Evolutionary conservation across 2,329 filamentous ascomycete genomes (phyloP), one percentile per base, ranked within the genome.

Genomic region (Talaromyces sp.): DNA sequence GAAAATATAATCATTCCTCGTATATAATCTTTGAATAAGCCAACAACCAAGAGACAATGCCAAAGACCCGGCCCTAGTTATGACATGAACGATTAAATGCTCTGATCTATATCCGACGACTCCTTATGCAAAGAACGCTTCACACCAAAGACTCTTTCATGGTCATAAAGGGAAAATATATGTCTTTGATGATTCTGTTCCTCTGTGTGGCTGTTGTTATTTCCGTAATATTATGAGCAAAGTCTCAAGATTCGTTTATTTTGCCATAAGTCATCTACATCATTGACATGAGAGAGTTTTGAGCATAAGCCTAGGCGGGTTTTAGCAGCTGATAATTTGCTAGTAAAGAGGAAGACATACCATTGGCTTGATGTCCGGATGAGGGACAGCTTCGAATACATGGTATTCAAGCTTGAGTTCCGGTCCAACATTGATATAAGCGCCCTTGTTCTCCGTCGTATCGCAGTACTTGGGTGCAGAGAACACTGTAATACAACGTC

Each of bases 391-490:
- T 70, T 98, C 93, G 69, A 99, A 99, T 74, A 96, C 89, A 75
- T 95, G 86, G 79, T 91, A 99, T 40, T 91, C 82, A 70, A 98
- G 88, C 82, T 97, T 96, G 75, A 96, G 91, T 66, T 96, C 91
- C 16, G 91, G 85, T 35, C 91, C 90, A 67, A 99, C 89, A 78
- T 99, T 98, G 84, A 99, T 99, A 77, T 96, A 99, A 18, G 95
- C 95, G 67, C 95, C 95, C 81, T 93, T 95, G 80, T 99, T 99
- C 80, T 96, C 93, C 0, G 95, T 98, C 70, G 92, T 92, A 75
- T 99, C 95, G 78, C 95, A 99, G 77, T 99, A 99, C 77, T 88
- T 96, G 42, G 95, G 95, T 28, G 95, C 95, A 44, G 93, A 98
- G 82, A 99, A 99, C 69, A 99, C 95, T 54, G 95, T 99, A 70